These are phyloP conservation scores for Herpetospermum pedunculosum DNA, from an alignment of 306 rosid species.

Conservation along the genomic window DNA sequence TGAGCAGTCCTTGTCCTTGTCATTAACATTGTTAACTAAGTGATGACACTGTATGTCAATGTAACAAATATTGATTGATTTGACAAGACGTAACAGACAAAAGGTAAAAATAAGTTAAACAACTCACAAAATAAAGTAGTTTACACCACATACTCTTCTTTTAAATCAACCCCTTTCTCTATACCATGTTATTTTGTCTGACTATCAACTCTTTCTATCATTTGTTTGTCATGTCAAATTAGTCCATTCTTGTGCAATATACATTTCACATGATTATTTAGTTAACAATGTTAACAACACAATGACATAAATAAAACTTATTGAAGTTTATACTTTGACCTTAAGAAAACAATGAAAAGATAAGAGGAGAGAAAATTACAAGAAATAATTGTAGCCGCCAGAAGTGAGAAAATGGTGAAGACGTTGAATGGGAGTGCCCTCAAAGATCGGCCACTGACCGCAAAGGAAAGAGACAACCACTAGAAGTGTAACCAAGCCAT, in stretches of 20 bases:
- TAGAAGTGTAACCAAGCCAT: conserved; percentile 46
- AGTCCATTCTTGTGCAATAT: not conserved
- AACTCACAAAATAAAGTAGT: not conserved
- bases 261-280: not conserved
- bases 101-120: not conserved
- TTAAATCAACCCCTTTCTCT: not conserved
- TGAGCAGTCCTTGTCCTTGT: not conserved
- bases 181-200: not conserved
- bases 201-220: not conserved
- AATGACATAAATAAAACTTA: not conserved
- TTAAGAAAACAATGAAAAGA: not conserved
- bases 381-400: conserved; percentile 78
- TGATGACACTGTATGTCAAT: not conserved
- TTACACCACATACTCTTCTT: not conserved
- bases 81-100: not conserved
- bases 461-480: conserved; percentile 72
- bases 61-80: not conserved
- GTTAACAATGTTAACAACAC: not conserved
- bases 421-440: conserved; percentile 74
- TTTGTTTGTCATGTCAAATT: not conserved
- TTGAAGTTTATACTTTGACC: not conserved
- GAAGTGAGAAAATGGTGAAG: conserved; percentile 54
- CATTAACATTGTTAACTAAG: not conserved
- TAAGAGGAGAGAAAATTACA: conserved; percentile 27
- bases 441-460: conserved; percentile 92